phyloP scores from a whole-genome alignment of 176 grass and related monocot genomes.

The Areca catechu region DNA sequence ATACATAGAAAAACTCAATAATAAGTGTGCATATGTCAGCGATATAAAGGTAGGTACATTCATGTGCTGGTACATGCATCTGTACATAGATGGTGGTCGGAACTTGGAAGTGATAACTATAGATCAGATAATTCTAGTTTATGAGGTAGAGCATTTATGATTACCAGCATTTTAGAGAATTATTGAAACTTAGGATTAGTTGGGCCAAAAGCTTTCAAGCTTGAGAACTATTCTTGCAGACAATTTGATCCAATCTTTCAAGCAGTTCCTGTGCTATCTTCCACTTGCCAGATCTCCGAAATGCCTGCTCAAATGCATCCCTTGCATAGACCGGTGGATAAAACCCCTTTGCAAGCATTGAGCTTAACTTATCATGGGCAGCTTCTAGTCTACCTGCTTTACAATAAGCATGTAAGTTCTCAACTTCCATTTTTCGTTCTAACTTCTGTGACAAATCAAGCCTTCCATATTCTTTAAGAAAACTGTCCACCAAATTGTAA shows the following conservation, averaged over 20 bases:
- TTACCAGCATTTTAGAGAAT: too few relatives aligned
- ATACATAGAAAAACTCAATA: too few relatives aligned
- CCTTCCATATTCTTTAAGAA: slow-evolving; percentile 6
- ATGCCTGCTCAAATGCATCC: slow-evolving; percentile 17
- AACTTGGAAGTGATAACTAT: too few relatives aligned
- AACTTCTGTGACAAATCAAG: slow-evolving; percentile 15
- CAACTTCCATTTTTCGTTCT: slow-evolving; percentile 18
- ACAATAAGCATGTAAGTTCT: slow-evolving; percentile 9
- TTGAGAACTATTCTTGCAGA: not conserved
- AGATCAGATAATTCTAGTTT: too few relatives aligned
- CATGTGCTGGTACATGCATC: too few relatives aligned
- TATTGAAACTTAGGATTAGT: too few relatives aligned
- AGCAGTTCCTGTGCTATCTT: slow-evolving; percentile 1
- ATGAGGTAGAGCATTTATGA: too few relatives aligned
- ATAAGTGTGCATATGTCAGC: too few relatives aligned
- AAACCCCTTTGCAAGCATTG: slow-evolving; percentile 13
- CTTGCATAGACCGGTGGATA: slow-evolving; percentile 12
- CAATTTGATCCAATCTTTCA: not conserved
- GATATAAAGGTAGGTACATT: too few relatives aligned
- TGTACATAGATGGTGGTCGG: too few relatives aligned
- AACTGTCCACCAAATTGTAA: slow-evolving; percentile 3
- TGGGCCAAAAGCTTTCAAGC: not conserved
- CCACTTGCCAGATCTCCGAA: slow-evolving; percentile 9
- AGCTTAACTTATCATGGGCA: slow-evolving; percentile 12
- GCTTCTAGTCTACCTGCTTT: slow-evolving; percentile 10